Evolutionary conservation across 345 rosid genomes (phyloP), one percentile per base, ranked within the genome.

Genomic region (Passiflora organensis): DNA sequence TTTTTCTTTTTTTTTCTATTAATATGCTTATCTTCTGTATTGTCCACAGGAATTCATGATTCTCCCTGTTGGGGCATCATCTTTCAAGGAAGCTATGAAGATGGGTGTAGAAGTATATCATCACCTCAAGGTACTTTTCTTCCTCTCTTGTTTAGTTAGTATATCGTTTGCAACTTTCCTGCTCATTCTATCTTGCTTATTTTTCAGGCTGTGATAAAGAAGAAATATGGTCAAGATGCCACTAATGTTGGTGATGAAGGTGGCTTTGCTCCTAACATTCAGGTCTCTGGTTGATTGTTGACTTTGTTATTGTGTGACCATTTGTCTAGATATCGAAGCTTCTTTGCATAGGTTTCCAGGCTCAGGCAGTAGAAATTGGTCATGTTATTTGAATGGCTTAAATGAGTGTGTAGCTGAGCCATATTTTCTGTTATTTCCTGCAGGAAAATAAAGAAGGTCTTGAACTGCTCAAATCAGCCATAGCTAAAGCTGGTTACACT

Each of bases 211-310:
- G 91, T 86, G 59, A 86, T 86, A 19, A 86, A 86, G 72, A 86
- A 86, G 86, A 89, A 93, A 80, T 93, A 93, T n/a, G 99, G 99
- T 12, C 99, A 93, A 72, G 99, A 93, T 76, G 99, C 99, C 21
- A 89, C 95, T 10, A 93, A 93, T 57, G 99, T 93, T 37, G 97
- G 97, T 69, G 99, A 93, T 61, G 99, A 93, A 70, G 99, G 96
- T 65, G 99, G 99, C 39, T 86, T 88, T 54, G 99, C 99, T 28
- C 99, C 99, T 66, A 93, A 86, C 60, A 93, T 93, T 72, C 97
- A 81, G 94, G 94, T 85, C 17, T 39, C 43, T 15, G 17, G 6
- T 16, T 45, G 49, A 9, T 44, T 22, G n/a, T 36, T 54, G 25
- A 39, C 25, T 13, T n/a, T 48, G 8, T 24, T 55, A 43, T 32